Base-by-base conservation (phyloP, 1,139 yeast genomes). In the Blastobotrys proliferans region DNA sequence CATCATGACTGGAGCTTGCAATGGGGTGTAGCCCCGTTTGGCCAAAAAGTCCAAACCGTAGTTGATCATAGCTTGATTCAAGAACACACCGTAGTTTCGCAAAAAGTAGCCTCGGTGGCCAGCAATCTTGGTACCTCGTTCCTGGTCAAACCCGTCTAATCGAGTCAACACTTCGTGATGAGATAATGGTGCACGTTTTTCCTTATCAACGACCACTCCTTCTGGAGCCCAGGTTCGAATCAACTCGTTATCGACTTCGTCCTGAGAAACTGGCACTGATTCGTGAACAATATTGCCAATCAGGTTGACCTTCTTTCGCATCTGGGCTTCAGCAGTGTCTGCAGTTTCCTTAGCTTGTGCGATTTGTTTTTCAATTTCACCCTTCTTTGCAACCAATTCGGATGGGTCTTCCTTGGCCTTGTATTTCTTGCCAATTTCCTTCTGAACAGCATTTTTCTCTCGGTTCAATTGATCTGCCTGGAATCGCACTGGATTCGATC, bases 1-100 rank as follows among this genome's bases (percentile, higher is more conserved):
- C 97, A 94, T 88, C 98, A 92, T 90, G 40, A 92, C 97, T 46
- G 99, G 99, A 13, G 98, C 95, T 73, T 92, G 98, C 67, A 92
- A 76, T 50, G 97, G 95, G 46, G 76, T 75, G 74, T 88, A 92
- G 47, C 81, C 92, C 56, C 83, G 79, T 62, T 77, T 73, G 54
- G 87, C 77, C 65, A 92, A 77, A 70, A 88, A 90, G 49, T 77
- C 76, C 62, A 92, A 77, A 53, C 98, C 98, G 63, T 88, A 90
- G 77, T 90, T 92, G 68, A 92, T 92, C 68, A 92, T 75, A 28
- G 99, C 99, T 71, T 94, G 97, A 74, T 94, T 92, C 66, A 92
- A 78, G 71, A 90, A 94, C 30, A 92, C 98, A 69, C 98, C 98
- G 59, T 79, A 84, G 67, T 83, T 84, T 72, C 96, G 82, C 65